Conservation (phyloP, 2,329 filamentous ascomycete species). For the Monosporascus sp. region DNA sequence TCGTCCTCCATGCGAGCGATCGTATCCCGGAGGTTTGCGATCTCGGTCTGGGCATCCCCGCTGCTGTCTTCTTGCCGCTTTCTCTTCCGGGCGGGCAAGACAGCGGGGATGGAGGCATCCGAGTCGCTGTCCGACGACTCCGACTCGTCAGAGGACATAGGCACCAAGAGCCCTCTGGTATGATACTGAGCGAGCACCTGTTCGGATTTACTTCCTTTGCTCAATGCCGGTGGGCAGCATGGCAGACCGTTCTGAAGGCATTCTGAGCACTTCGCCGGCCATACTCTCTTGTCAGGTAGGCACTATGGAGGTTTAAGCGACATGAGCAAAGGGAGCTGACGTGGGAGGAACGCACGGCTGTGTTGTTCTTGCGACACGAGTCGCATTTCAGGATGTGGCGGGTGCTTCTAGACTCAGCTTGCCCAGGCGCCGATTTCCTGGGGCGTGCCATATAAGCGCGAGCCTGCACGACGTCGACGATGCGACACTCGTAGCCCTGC, state of each 20-base stretch:
- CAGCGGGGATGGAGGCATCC: neutral
- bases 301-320: neutral
- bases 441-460: neutral
- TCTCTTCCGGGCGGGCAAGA: neutral
- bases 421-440: neutral
- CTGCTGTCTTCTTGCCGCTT: neutral
- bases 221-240: neutral
- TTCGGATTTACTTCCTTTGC: neutral
- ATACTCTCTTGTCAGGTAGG: neutral
- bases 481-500: slow-evolving; percentile 1
- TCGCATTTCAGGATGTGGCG: neutral
- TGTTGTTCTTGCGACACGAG: neutral
- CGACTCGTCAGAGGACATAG: neutral
- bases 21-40: neutral
- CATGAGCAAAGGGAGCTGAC: neutral
- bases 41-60: neutral
- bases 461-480: neutral
- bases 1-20: neutral
- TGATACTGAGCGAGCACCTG: neutral
- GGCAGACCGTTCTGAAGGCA: neutral
- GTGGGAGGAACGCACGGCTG: neutral
- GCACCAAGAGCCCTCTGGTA: neutral
- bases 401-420: neutral
- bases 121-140: neutral
- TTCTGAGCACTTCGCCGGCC: neutral